Conservation (phyloP, 2,329 filamentous ascomycete species). For the Neonectria faginata region DNA sequence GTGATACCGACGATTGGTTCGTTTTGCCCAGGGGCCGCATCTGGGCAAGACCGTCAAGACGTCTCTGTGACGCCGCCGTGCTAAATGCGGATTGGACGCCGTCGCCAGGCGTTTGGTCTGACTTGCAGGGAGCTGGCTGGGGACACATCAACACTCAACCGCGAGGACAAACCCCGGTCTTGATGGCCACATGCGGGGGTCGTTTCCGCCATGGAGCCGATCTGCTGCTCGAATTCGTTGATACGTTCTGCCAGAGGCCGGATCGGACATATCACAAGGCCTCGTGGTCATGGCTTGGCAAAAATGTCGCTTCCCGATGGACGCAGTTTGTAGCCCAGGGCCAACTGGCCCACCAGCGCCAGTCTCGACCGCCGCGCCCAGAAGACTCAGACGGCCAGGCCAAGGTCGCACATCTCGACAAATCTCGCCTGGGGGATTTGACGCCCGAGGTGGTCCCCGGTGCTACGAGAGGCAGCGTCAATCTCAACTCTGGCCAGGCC, state of each 20-base stretch:
- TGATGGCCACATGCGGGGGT: conserved; percentile 29
- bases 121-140: conserved; percentile 19
- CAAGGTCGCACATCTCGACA: conserved; percentile 39
- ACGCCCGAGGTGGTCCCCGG: conserved; percentile 35
- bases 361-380: conserved; percentile 21
- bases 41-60: conserved; percentile 24
- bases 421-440: conserved; percentile 36
- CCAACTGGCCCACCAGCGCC: conserved; percentile 4
- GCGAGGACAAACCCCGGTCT: conserved; percentile 22
- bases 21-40: conserved; percentile 23
- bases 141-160: conserved; percentile 8
- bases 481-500: conserved; percentile 24
- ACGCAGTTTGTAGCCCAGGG: conserved; percentile 36
- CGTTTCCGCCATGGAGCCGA: conserved; percentile 32
- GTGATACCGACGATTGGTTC: conserved; percentile 36
- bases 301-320: conserved; percentile 39
- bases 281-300: conserved; percentile 39
- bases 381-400: conserved; percentile 17
- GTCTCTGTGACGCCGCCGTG: conserved; percentile 29
- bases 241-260: conserved; percentile 8
- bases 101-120: conserved; percentile 32
- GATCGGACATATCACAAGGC: conserved; percentile 36
- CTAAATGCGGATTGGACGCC: conserved; percentile 21
- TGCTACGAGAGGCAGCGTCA: conserved; percentile 34
- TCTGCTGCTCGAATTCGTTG: conserved; percentile 12